These are phyloP conservation scores for Quaeritorhiza haematococci DNA, from an alignment of 371 early-diverging fungal genomes.

Conservation along the genomic window DNA sequence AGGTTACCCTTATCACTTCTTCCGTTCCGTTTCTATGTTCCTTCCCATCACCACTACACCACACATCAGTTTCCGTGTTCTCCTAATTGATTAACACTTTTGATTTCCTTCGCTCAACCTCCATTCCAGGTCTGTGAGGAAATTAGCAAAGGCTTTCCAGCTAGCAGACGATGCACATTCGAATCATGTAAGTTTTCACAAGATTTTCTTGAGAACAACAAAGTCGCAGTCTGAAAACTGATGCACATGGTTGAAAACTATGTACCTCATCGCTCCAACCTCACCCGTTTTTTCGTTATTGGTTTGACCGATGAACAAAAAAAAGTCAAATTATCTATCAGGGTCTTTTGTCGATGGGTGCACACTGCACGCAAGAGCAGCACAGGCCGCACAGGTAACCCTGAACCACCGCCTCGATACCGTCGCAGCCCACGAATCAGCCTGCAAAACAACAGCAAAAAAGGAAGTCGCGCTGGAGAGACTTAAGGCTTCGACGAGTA, in stretches of 20 bases:
- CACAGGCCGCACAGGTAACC: slow-evolving; percentile 10
- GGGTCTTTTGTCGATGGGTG: not conserved
- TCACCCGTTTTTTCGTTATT: not conserved
- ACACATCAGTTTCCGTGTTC: too few species aligned
- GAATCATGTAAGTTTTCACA: not conserved
- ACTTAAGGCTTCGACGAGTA: slow-evolving; percentile 17
- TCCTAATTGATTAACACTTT: too few species aligned
- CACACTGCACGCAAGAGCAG: slow-evolving; percentile 1
- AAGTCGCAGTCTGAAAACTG: too few species aligned
- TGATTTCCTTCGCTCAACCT: too few species aligned
- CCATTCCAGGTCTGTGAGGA: slow-evolving; percentile 1
- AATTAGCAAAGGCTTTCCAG: slow-evolving; percentile 2
- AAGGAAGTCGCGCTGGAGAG: slow-evolving; percentile 21
- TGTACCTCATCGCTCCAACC: not conserved
- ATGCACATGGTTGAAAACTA: too few species aligned
- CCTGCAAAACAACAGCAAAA: slow-evolving; percentile 28
- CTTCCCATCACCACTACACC: not conserved
- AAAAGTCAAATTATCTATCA: slow-evolving; percentile 2
- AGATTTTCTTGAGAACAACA: not conserved
- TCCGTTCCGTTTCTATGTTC: not conserved
- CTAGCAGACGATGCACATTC: not conserved
- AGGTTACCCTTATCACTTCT: not conserved
- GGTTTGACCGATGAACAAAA: not conserved
- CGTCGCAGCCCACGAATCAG: slow-evolving; percentile 16
- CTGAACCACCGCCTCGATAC: slow-evolving; percentile 15